These are phyloP conservation scores for Sporisorium scitamineum DNA, from an alignment of 1,284 basidiomycete species.

Conservation along the genomic window DNA sequence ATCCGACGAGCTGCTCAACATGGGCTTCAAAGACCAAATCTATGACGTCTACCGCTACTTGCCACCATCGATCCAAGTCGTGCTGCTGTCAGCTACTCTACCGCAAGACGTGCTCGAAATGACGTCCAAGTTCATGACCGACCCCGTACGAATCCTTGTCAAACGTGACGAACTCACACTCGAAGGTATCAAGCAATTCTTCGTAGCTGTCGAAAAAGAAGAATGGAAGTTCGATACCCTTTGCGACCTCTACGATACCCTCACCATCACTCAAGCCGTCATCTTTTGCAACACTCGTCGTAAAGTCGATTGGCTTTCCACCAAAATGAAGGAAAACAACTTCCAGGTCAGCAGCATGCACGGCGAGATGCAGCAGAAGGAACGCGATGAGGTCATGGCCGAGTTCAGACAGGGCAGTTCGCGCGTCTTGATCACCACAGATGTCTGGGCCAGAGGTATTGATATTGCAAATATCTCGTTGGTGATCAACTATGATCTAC, in stretches of 20 bases:
- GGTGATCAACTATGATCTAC: constrained; percentile 97
- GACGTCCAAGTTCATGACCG: constrained; percentile 99
- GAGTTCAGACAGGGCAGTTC: constrained; percentile 92
- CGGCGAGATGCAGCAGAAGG: constrained; percentile 98
- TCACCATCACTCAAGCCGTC: constrained; percentile 99
- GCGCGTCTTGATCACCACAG: constrained; percentile 71
- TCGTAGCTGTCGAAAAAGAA: constrained; percentile 99
- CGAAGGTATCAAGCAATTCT: constrained; percentile 99
- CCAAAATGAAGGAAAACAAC: constrained; percentile 87
- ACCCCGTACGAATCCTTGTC: constrained; percentile 97
- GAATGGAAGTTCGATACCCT: constrained; percentile 99
- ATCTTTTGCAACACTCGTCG: constrained; percentile 99
- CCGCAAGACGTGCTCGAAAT: constrained; percentile 99
- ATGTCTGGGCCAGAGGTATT: constrained; percentile 98
- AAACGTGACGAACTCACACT: constrained; percentile 99
- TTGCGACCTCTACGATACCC: constrained; percentile 94
- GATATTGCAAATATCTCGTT: constrained; percentile 98
- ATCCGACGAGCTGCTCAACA: constrained; percentile 95
- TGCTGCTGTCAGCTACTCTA: constrained; percentile 92
- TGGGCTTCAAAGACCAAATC: constrained; percentile 99
- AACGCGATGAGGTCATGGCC: constrained; percentile 97
- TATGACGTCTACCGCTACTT: constrained; percentile 99
- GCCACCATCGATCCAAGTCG: constrained; percentile 97
- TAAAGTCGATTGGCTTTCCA: constrained; percentile 99
- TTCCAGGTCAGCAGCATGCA: constrained; percentile 73